These are phyloP conservation scores for Gracilaria gracilis DNA, from an alignment of 23 red algal species.

Conservation along the genomic window DNA sequence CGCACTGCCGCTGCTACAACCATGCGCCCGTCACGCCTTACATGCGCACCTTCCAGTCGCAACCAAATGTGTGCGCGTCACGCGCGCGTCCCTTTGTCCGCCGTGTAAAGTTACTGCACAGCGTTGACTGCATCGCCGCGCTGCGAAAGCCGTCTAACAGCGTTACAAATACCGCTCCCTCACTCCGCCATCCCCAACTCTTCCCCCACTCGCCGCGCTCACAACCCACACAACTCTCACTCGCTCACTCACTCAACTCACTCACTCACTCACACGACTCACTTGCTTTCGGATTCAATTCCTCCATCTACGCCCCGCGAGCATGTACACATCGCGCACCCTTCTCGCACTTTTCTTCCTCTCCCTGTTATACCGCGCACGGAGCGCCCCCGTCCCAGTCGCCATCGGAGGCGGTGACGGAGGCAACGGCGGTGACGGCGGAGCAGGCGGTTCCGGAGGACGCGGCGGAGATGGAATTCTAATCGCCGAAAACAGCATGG, in stretches of 20 bases:
- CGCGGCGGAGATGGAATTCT: constrained; percentile 10
- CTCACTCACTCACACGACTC: no score
- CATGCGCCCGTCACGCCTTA: background rate
- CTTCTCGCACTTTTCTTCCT: background rate
- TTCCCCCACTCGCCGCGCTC: background rate
- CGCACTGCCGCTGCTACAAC: background rate
- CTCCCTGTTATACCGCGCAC: background rate
- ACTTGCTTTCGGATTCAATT: no score
- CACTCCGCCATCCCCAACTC: background rate
- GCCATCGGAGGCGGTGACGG: constrained; percentile 15
- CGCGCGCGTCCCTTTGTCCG: background rate
- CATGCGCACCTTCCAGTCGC: background rate
- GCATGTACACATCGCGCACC: background rate
- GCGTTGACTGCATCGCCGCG: background rate
- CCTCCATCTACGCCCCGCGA: background rate
- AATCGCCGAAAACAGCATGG: background rate
- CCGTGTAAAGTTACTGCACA: background rate
- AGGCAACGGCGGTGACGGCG: constrained; percentile 21
- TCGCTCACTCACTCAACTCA: no score
- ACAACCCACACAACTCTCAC: no score
- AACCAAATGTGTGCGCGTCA: background rate
- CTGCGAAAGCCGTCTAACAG: background rate
- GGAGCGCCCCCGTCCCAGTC: background rate
- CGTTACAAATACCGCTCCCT: background rate
- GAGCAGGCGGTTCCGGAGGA: constrained; percentile 3